Base-by-base conservation (phyloP, 2,329 filamentous ascomycete species). In the Scedosporium boydii region DNA sequence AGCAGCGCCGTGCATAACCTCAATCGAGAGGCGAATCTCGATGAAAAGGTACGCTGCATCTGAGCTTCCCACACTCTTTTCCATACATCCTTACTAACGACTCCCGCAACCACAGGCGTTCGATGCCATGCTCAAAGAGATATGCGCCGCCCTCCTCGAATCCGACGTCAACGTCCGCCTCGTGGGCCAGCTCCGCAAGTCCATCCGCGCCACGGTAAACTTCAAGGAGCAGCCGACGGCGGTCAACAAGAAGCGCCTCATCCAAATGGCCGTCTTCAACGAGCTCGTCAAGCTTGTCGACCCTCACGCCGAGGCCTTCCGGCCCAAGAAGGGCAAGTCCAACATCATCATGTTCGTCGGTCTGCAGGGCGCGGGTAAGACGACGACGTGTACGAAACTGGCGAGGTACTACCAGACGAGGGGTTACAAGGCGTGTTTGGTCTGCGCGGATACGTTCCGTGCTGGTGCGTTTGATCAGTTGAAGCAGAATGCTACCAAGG, bases 331-430 rank as follows among this genome's bases (percentile, higher is more conserved):
- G 78, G 92, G 93, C 67, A 95, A 92, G 74, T 82, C 89, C 66
- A 99, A 97, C 75, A 90, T 99, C 72, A 97, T 99, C 76, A 99
- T 99, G 95, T 98, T 99, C 74, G 95, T 99, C 66, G 95, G 95
- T 78, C 82, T 99, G 58, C 95, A 99, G 76, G 95, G 95, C 80
- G 91, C 93, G 4, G 95, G 95, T 75, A 99, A 99, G 77, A 99
- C 95, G 26, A 99, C 95, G 1, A 96, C 93, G 12, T 98, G 95
- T 82, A 99, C 95, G 48, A 99, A 99, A 77, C 82, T 99, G 66
- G 95, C 95, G 18, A 81, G 93, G 63, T 93, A 96, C 81, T 99
- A 99, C 76, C 90, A 96, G 74, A 91, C 90, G 9, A 82, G 95
- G 65, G 95, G 95, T 0, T 96, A 98, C 82, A 91, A 91, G 75